Conservation (phyloP, 73 alveolate species). For the Paramecium sexaurelia region DNA sequence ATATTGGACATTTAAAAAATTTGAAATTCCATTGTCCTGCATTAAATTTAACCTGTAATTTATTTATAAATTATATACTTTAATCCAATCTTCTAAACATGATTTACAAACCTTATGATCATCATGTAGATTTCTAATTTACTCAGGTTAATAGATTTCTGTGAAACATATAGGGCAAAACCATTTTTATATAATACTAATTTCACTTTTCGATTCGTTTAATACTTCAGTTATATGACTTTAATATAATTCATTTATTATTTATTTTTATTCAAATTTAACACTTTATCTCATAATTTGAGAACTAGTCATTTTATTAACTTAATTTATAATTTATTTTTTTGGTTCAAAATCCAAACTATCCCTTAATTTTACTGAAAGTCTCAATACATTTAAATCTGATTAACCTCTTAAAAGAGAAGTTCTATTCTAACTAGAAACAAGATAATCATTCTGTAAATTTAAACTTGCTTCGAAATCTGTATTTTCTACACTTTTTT, state of each 20-base stretch:
- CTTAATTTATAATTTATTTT: neutral
- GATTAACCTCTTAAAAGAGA: neutral
- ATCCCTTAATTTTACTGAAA: neutral
- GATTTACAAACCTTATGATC: constrained; percentile 37
- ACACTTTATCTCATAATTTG: neutral
- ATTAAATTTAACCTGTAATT: constrained; percentile 44
- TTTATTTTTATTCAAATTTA: neutral
- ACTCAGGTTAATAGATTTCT: neutral
- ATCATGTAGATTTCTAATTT: constrained; percentile 11
- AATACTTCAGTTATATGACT: constrained; percentile 25
- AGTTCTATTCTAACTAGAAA: neutral
- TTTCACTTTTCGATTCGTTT: neutral
- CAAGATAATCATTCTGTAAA: neutral
- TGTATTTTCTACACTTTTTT: neutral
- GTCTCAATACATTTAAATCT: neutral
- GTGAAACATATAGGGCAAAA: constrained; percentile 22
- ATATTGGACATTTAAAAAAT: constrained; percentile 42
- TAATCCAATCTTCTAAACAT: constrained; percentile 49
- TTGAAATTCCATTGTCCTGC: constrained; percentile 56
- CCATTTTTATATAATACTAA: neutral
- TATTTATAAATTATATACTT: neutral
- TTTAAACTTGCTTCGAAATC: neutral
- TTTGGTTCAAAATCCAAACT: neutral
- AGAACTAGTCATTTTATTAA: neutral
- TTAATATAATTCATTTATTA: neutral